A percentile compares a stretch with the other conserved stretches of the same genome.
Evolutionary conservation across 768 basidiomycete species (phyloP).

Genomic region (Russula virescens): DNA sequence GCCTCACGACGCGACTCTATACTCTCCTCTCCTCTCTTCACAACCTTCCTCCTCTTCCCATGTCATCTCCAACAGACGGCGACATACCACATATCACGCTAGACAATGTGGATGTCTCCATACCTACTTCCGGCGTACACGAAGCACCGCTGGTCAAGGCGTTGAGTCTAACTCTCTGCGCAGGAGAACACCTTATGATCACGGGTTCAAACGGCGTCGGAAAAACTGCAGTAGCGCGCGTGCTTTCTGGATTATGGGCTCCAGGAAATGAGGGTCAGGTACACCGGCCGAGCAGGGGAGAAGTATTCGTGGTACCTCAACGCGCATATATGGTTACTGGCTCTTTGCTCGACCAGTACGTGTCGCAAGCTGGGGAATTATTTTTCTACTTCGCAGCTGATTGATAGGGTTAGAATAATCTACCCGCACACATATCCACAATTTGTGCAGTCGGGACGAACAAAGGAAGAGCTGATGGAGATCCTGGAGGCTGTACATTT

Average conservation of each 20-base stretch:
- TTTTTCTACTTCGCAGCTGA: background rate
- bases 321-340: constrained; percentile 89
- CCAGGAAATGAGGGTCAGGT: constrained; percentile 36
- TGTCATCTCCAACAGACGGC: constrained; percentile 32
- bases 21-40: constrained; percentile 82
- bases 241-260: constrained; percentile 87
- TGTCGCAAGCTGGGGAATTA: constrained; percentile 8
- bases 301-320: constrained; percentile 85
- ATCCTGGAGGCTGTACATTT: constrained; percentile 81
- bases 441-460: constrained; percentile 54
- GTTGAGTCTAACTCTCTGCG: constrained; percentile 54
- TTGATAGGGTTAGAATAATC: constrained; percentile 47
- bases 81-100: constrained; percentile 48
- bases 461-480: constrained; percentile 60
- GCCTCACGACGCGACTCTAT: constrained; percentile 86
- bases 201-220: constrained; percentile 92
- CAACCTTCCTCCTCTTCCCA: constrained; percentile 52
- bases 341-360: constrained; percentile 76
- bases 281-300: constrained; percentile 27
- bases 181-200: constrained; percentile 87
- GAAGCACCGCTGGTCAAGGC: constrained; percentile 51
- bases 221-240: constrained; percentile 83
- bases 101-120: constrained; percentile 61
- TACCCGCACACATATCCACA: constrained; percentile 85
- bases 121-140: constrained; percentile 35